A percentile compares a stretch with the other conserved stretches of the same genome.
phyloP scores from a whole-genome alignment of 176 grass and related monocot species.

The Lolium perenne region DNA sequence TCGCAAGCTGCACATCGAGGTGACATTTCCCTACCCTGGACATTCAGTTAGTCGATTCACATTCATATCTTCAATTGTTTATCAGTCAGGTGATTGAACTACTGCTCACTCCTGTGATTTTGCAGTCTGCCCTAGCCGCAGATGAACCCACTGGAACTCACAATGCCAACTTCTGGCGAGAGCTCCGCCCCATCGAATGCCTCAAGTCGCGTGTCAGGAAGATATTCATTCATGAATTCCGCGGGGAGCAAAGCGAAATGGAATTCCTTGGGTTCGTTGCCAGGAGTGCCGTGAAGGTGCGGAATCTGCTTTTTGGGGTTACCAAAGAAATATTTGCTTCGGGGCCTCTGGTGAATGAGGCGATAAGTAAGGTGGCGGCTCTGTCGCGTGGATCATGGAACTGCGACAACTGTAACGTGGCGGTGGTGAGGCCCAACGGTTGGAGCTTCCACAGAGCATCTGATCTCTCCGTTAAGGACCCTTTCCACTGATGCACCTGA shows the following conservation, averaged over 20 bases:
- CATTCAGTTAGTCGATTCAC: not conserved
- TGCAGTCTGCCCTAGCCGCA: not conserved
- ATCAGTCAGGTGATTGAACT: not conserved
- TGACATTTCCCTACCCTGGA: not conserved
- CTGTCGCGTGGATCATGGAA: not conserved
- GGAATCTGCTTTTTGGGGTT: not conserved
- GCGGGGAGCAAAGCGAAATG: not conserved
- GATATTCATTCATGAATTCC: conserved; percentile 17
- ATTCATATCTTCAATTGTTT: not conserved
- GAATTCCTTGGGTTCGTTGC: not conserved
- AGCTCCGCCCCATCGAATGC: not conserved
- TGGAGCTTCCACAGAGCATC: not conserved
- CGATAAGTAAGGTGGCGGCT: not conserved
- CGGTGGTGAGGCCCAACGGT: not conserved
- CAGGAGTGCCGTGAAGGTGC: not conserved
- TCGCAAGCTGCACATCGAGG: conserved; percentile 33
- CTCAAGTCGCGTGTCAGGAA: not conserved
- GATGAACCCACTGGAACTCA: not conserved
- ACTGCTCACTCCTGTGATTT: not conserved
- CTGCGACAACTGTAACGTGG: not conserved
- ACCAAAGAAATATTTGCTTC: not conserved
- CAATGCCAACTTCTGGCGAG: not conserved
- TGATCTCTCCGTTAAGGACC: conserved; percentile 20
- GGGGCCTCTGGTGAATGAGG: not conserved
- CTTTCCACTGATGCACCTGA: not conserved